Evolutionary conservation across 768 basidiomycete species (phyloP).

Genomic region (Strobilomyces echinocephalus): DNA sequence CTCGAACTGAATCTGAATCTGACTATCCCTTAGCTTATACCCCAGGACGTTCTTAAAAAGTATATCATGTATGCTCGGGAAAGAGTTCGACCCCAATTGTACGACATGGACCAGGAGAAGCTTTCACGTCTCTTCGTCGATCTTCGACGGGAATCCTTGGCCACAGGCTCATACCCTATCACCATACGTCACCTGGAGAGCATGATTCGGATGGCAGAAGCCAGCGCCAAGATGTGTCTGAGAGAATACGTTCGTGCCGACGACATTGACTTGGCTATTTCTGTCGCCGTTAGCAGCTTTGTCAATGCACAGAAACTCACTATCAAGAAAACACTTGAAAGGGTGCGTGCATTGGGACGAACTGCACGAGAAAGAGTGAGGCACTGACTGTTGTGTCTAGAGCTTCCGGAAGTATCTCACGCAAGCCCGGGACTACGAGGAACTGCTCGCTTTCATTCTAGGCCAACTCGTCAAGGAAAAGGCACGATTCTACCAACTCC

Average conservation of each 20-base stretch:
- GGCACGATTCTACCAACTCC: constrained; percentile 77
- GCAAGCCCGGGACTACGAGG: constrained; percentile 93
- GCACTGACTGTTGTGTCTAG: constrained; percentile 37
- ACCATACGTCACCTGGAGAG: constrained; percentile 97
- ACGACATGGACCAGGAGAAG: constrained; percentile 95
- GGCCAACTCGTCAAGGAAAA: constrained; percentile 92
- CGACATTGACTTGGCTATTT: constrained; percentile 96
- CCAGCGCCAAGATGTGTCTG: constrained; percentile 96
- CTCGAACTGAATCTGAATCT: constrained; percentile 6
- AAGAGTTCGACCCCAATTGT: constrained; percentile 86
- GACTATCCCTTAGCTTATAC: constrained; percentile 66
- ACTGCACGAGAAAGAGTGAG: neutral
- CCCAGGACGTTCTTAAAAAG: constrained; percentile 92
- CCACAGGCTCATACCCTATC: constrained; percentile 98
- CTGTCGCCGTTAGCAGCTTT: constrained; percentile 91
- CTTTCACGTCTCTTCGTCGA: constrained; percentile 91
- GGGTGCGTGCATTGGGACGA: constrained; percentile 44
- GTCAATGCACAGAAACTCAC: constrained; percentile 97
- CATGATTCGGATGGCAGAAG: constrained; percentile 99
- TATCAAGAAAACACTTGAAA: constrained; percentile 95
- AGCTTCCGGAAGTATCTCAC: constrained; percentile 97
- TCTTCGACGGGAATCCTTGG: constrained; percentile 90
- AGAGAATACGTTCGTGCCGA: constrained; percentile 94
- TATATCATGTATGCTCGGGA: constrained; percentile 99
- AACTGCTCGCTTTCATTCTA: constrained; percentile 89